Base-by-base conservation (phyloP, 2,329 filamentous ascomycete genomes). In the Trichoderma simmonsii region DNA sequence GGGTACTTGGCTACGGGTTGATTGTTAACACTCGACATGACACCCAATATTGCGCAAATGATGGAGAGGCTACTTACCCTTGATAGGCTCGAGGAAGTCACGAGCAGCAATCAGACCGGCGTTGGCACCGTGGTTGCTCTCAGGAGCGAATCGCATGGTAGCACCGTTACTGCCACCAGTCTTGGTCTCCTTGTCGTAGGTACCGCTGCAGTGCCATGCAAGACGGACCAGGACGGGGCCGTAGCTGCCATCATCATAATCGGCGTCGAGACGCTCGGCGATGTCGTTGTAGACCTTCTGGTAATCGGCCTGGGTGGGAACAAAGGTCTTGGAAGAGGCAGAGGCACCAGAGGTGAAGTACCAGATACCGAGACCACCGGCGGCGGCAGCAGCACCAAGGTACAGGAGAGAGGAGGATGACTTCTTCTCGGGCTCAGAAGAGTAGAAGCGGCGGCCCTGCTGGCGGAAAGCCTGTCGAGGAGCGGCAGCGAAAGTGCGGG, bases 191-290 rank as follows among this genome's bases (percentile, higher is more conserved):
- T 92, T 92, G 81, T 98, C 95, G 79, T 92, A 98, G 77, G 95
- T 99, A 77, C 95, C 95, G 77, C 91, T 94, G 75, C 92, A 91
- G 85, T 98, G 96, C 95, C 96, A 98, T 74, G 94, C 95, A 76
- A 98, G 89, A 78, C 95, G 90, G 75, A 98, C 85, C 71, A 98
- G 86, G 73, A 98, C 94, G 32, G 95, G 96, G 71, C 94, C 95
- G 81, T 97, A 98, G 85, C 92, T 96, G 77, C 96, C 95, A 82
- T 99, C 95, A 79, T 98, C 95, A 82, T 98, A 98, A 76, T 98
- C 93, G 80, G 97, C 90, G 84, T 98, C 93, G 70, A 98, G 86
- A 73, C 87, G 87, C 79, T 86, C 84, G 70, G 95, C 95, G 77
- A 98, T 90, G 79, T 91, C 91, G 81, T 98, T 89, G 86, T 98